Conservation (phyloP, 768 basidiomycete genomes). For the Lepiota brunneoincarnata region DNA sequence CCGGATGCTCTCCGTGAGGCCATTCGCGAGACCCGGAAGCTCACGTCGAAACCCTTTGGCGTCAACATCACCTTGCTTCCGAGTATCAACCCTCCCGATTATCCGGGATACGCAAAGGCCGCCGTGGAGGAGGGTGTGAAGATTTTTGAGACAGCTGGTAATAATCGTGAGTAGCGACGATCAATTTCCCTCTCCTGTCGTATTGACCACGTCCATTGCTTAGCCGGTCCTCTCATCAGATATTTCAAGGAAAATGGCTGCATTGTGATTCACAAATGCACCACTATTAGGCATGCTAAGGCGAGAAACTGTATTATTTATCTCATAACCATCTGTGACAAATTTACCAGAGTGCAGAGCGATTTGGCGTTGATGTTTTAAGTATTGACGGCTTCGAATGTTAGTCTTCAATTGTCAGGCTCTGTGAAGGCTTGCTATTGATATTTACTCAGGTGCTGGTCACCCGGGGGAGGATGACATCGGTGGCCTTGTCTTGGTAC, state of each 20-base stretch:
- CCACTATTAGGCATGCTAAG: slow-evolving; percentile 83
- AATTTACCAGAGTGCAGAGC: slow-evolving; percentile 48
- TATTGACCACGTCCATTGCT: not conserved
- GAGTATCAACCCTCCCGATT: slow-evolving; percentile 87
- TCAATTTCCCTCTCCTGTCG: not conserved
- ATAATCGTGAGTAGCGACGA: slow-evolving; percentile 60
- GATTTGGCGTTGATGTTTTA: slow-evolving; percentile 79
- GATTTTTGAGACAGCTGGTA: slow-evolving; percentile 93
- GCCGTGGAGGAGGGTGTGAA: slow-evolving; percentile 85
- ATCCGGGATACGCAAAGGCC: slow-evolving; percentile 76
- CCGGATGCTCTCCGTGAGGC: slow-evolving; percentile 79
- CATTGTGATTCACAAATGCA: slow-evolving; percentile 89
- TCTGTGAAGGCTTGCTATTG: not conserved
- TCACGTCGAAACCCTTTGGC: slow-evolving; percentile 76
- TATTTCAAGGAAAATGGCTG: slow-evolving; percentile 79
- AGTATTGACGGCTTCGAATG: slow-evolving; percentile 95
- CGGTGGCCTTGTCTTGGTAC: slow-evolving; percentile 78
- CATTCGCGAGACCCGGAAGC: slow-evolving; percentile 71
- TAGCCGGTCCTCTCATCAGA: slow-evolving; percentile 75
- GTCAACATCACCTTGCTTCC: slow-evolving; percentile 89
- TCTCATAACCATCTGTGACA: not conserved
- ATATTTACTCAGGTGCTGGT: slow-evolving; percentile 64
- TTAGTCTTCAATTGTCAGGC: slow-evolving; percentile 27
- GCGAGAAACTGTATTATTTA: slow-evolving; percentile 27
- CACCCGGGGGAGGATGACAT: slow-evolving; percentile 96